Base-by-base conservation (phyloP, 2,329 filamentous ascomycete genomes). In the Aspergillus pseudoglaucus region DNA sequence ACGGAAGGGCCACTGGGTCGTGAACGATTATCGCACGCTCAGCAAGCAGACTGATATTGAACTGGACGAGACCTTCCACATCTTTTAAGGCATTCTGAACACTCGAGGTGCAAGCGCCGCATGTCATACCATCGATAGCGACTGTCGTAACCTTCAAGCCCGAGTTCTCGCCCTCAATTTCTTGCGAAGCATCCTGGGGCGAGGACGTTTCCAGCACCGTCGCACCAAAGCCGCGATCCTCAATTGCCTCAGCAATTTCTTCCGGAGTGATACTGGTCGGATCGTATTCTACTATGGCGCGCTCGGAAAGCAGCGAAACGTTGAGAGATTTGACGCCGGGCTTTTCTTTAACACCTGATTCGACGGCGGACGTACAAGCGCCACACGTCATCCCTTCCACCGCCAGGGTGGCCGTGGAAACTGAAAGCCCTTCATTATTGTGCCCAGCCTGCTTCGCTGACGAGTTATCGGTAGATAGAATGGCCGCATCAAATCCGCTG, bases 121-220 rank as follows among this genome's bases (percentile, higher is more conserved):
- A 97, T 1, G 93, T 98, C 93, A 98, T 98, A 44, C 93, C 93
- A 57, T 93, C 88, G 47, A 98, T 88, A 4, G 87, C 83, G 15
- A 98, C 78, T 0, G 90, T 97, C 0, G 90, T 96, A 0, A 82
- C 88, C 48, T 84, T 76, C 3, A 60, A 54, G 22, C 66, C 67
- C 6, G 64, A 49, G 46, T 68, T 72, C 25, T 57, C 53, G 43
- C 66, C 57, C 6, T 64, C 51, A 42, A 61, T 46, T 14, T 63
- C 57, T 53, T 65, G 51, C 63, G 67, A 44, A 68, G 37, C 45
- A 41, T 42, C 51, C 44, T 52, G 53, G 35, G 45, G 69, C 51
- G 76, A 71, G 49, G 79, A 79, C 32, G 84, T 88, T 58, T 91
- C 87, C 52, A 95, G 64, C 43, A 97, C 75, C 18, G 81, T 82